phyloP scores from a whole-genome alignment of 306 rosid genomes.

The Clitoria ternatea region DNA sequence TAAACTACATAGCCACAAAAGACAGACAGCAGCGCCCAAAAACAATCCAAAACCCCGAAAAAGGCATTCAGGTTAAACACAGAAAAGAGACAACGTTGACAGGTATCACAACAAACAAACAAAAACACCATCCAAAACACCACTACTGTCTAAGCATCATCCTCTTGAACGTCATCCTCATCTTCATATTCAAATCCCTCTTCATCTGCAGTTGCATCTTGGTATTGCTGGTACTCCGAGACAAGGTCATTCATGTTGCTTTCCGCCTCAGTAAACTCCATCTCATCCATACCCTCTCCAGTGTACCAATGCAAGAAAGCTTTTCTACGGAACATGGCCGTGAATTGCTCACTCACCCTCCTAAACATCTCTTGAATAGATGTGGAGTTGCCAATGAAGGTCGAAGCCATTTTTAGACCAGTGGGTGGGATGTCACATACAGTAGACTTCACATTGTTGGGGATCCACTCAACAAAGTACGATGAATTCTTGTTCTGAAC shows the following conservation, averaged over 20 bases:
- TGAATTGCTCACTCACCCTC: conserved; percentile 57
- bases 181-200: conserved; percentile 47
- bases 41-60: conserved; percentile 43
- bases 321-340: conserved; percentile 51
- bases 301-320: conserved; percentile 70
- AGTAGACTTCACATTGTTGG: conserved; percentile 52
- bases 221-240: conserved; percentile 58
- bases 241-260: conserved; percentile 64
- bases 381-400: conserved; percentile 56
- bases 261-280: conserved; percentile 60
- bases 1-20: conserved; percentile 27
- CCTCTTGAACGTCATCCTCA: conserved; percentile 40
- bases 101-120: conserved; percentile 18
- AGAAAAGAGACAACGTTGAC: conserved; percentile 16
- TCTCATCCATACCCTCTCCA: conserved; percentile 62
- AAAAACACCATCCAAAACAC: not conserved
- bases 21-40: not conserved
- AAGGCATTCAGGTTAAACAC: conserved; percentile 41
- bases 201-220: conserved; percentile 57
- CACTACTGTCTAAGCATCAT: conserved; percentile 31
- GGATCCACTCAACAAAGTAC: conserved; percentile 57
- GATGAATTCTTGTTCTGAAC: conserved; percentile 62
- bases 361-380: conserved; percentile 57
- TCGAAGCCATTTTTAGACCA: conserved; percentile 51
- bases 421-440: conserved; percentile 57